Base-by-base conservation (phyloP, 106 monocot genomes). In the Dendrobium catenatum region DNA sequence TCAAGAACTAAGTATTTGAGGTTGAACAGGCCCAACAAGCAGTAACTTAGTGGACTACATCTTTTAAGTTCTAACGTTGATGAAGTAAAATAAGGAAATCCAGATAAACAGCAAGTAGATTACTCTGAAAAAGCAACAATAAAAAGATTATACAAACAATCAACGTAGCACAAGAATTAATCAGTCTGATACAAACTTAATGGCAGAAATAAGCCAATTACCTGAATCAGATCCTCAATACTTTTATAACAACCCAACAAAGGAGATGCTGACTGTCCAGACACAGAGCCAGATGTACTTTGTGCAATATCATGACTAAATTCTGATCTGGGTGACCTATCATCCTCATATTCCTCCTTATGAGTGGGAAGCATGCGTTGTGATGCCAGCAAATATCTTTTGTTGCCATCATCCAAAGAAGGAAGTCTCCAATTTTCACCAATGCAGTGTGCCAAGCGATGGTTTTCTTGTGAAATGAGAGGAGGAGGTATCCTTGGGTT, bases 401-500 rank as follows among this genome's bases (percentile, higher is more conserved):
- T 86, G 72, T 31, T 84, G 68, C 55, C 88, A 81, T 90, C 90
- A 84, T 88, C 90, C 81, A 84, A 80, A 47, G 89, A 90, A 33
- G 72, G 27, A 51, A 78, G 55, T 77, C 86, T 86, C 88, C 82
- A 78, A 82, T 82, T 59, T 42, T 87, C 83, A 51, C 81, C 75
- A 85, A 89, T 79, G 2, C 85, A 86, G 26, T 88, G 83, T 61
- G 83, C 81, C 15, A 94, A 75, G 72, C 88, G 89, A 24, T 83
- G 85, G 40, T 83, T 88, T 74, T 95, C 94, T 9, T 88, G 82
- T 44, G 91, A 89, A 5, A 87, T 80, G 27, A 92, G 78, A 82
- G 97, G 97, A 11, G 85, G 94, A 81, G 97, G 97, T 31, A 98
- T 89, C 84, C 97, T 92, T 64, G 97, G 97, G 80, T 98, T 98